Conservation (phyloP, 495 filamentous ascomycete species). For the Copromyces sp. region DNA sequence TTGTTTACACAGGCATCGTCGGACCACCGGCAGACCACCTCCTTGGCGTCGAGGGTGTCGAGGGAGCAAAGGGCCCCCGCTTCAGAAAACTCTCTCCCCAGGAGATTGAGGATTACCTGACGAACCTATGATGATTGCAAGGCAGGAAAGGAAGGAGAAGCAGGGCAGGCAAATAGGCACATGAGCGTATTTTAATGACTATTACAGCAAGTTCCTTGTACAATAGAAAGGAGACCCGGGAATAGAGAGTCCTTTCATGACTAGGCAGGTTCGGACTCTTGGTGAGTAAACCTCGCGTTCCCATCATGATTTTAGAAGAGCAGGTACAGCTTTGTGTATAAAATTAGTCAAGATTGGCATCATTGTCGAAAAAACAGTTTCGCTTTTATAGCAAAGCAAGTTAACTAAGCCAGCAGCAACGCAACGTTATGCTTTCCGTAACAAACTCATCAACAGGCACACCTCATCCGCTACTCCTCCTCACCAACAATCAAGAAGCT, state of each 20-base stretch:
- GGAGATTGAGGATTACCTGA: conserved; percentile 98
- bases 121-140: conserved; percentile 60
- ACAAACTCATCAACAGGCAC: background rate
- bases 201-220: conserved; percentile 19
- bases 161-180: background rate
- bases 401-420: background rate
- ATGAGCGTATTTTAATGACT: conserved; percentile 6
- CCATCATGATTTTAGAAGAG: background rate
- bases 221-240: conserved; percentile 22
- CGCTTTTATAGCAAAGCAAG: background rate
- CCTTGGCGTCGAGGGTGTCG: conserved; percentile 85
- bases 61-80: conserved; percentile 78
- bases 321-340: background rate
- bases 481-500: conserved; percentile 16
- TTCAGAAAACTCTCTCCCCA: conserved; percentile 94
- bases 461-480: conserved; percentile 17
- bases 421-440: background rate
- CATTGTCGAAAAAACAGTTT: background rate
- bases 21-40: conserved; percentile 88
- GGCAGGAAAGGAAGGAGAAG: background rate
- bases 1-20: conserved; percentile 62
- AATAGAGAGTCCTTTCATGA: background rate
- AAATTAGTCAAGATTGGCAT: background rate
- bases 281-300: background rate
- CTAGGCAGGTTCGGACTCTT: background rate